A percentile compares a stretch with the other conserved stretches of the same genome.
phyloP scores from a whole-genome alignment of 805 yeast species.

The Yarrowia osloensis region DNA sequence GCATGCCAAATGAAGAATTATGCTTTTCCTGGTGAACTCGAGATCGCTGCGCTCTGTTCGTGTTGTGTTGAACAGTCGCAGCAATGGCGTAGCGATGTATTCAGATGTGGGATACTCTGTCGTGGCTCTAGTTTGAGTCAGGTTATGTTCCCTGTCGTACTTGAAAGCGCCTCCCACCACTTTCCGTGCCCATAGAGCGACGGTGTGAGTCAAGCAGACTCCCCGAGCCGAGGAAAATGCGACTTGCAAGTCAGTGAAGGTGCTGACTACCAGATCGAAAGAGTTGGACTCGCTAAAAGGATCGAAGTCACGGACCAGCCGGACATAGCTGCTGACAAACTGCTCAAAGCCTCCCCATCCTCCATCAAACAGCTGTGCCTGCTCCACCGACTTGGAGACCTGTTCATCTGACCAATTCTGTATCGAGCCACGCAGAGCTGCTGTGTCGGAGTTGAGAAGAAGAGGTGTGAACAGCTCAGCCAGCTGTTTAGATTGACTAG shows the following conservation, averaged over 20 bases:
- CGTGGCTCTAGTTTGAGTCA: background rate
- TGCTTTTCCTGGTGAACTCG: conserved; percentile 47
- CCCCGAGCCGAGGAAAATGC: conserved; percentile 44
- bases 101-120: conserved; percentile 43
- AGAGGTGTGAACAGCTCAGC: background rate
- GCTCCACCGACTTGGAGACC: background rate
- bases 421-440: background rate
- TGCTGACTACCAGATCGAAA: conserved; percentile 54
- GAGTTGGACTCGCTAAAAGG: conserved; percentile 54
- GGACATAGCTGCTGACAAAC: conserved; percentile 51
- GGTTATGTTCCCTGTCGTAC: conserved; percentile 32
- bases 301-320: conserved; percentile 52
- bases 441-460: background rate
- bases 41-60: conserved; percentile 50
- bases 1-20: conserved; percentile 56
- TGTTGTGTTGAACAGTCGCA: conserved; percentile 62
- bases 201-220: conserved; percentile 34
- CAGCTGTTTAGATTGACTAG: background rate
- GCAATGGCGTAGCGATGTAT: conserved; percentile 54
- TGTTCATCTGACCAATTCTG: background rate
- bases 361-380: conserved; percentile 40
- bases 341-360: conserved; percentile 52
- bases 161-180: conserved; percentile 33
- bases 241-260: conserved; percentile 47
- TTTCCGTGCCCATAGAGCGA: conserved; percentile 26